Percentiles rank a stretch among this genome's conserved stretches.
Conservation (phyloP, 83 land plant species). For the Picea abies region DNA sequence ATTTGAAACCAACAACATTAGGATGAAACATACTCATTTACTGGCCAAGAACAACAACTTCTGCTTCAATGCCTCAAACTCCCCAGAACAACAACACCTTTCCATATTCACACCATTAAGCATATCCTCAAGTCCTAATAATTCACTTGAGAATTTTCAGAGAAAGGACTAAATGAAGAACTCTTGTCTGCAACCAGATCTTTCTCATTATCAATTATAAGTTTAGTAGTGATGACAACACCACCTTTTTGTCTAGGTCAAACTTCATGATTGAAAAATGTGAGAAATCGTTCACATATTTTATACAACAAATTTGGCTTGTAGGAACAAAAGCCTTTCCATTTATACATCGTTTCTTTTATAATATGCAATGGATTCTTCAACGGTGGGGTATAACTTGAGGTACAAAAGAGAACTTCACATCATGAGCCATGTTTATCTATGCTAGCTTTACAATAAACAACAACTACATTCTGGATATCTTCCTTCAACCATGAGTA, state of each 20-base stretch:
- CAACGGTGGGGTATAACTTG: constrained; percentile 96
- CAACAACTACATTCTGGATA: constrained; percentile 97
- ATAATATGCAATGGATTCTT: constrained; percentile 91
- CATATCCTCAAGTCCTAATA: not conserved
- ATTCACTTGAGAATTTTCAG: not conserved
- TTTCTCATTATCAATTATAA: constrained; percentile 4
- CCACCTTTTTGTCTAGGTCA: constrained; percentile 41
- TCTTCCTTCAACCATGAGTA: constrained; percentile 96
- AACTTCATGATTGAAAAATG: constrained; percentile 81
- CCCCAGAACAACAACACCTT: no score
- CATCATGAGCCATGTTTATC: constrained; percentile 95
- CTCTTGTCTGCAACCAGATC: not conserved
- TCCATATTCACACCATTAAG: not conserved
- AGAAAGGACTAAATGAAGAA: not conserved
- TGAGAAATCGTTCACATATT: constrained; percentile 85
- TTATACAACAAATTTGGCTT: constrained; percentile 93
- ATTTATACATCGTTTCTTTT: constrained; percentile 96
- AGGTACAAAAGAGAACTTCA: constrained; percentile 88
- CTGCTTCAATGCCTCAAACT: no score
- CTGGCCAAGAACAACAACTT: no score
- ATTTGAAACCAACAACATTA: no score
- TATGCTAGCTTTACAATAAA: constrained; percentile 98
- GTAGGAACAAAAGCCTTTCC: constrained; percentile 94
- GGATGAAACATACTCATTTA: no score
- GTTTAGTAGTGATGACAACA: not conserved